Evolutionary conservation across 2,329 filamentous ascomycete genomes (phyloP).

Genomic region (Talaromyces sp.): DNA sequence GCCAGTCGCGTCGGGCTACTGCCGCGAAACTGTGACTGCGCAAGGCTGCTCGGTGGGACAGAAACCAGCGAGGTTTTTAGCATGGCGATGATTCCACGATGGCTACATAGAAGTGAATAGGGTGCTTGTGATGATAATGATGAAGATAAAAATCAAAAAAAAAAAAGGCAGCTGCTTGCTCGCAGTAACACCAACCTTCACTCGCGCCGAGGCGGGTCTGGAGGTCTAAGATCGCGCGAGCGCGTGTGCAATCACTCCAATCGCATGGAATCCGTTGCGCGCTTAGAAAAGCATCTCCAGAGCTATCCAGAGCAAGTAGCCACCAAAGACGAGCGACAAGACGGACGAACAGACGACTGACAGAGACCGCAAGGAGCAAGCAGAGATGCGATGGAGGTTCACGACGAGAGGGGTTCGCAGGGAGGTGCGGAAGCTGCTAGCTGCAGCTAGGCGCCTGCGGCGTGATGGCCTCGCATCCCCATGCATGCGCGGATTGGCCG

Average conservation of each 20-base stretch:
- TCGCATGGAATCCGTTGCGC: not conserved
- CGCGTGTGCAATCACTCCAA: not conserved
- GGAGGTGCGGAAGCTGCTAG: not conserved
- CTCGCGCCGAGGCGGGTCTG: not conserved
- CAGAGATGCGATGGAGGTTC: not conserved
- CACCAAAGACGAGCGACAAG: not conserved
- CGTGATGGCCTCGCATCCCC: conserved; percentile 8
- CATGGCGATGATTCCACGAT: not conserved
- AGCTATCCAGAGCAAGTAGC: not conserved
- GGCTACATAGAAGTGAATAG: not conserved
- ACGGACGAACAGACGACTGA: not conserved
- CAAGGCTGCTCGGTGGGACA: not conserved
- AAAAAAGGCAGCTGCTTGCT: not conserved
- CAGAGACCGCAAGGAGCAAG: not conserved
- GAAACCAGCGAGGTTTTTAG: not conserved
- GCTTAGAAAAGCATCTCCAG: not conserved
- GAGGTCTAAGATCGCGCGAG: not conserved
- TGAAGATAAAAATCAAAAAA: not conserved
- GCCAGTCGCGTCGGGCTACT: not conserved
- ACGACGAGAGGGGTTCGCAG: not conserved
- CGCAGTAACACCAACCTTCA: not conserved
- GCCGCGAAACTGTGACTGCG: not conserved
- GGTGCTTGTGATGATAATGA: not conserved
- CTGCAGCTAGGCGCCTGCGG: conserved; percentile 7
- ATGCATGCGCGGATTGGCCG: not conserved